Base-by-base conservation (phyloP, 305 asterid genomes). In the Fraxinus greggii region DNA sequence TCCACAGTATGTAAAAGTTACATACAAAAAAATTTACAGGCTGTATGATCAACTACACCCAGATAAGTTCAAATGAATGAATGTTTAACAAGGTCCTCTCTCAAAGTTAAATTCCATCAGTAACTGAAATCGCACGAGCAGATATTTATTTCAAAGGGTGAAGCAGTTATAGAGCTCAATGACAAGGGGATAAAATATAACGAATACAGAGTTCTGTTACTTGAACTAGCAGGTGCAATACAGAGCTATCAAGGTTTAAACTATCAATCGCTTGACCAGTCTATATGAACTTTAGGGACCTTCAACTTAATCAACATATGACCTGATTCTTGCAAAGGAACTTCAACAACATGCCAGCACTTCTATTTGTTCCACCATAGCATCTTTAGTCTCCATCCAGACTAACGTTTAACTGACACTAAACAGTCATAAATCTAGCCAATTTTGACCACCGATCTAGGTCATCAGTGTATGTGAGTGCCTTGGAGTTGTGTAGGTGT, bases 371-470 rank as follows among this genome's bases (percentile, higher is more conserved):
- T 69, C 24, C 12, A 32, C 42, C 17, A 70, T 31, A 70, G 76
- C 76, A 70, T 70, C 76, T 70, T 70, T 70, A 15, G 76, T 29
- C 42, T 70, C 76, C 76, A 31, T 70, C 76, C 45, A 70, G 36
- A 70, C 38, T 5, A 29, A 70, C 1, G 23, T 70, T 70, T 70
- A 70, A 26, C 38, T 12, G 75, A 29, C 40, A 31, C 21, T 29
- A 32, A 10, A 26, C 24, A 70, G 40, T 31, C 76, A 3, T 65
- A 65, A 31, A 31, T 70, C 42, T 31, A 70, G 17, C 45, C 26
- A 70, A 15, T 17, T 70, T 70, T 70, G 76, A 31, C 42, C 76
- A 70, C 40, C 45, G 9, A 32, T 15, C 76, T 70, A 70, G 26
- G 42, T 70, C 76, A 70, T 70, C 76, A 70, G 75, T 28, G 36